Evolutionary conservation across 768 basidiomycete species (phyloP).

Genomic region (Tulasnella sp.): DNA sequence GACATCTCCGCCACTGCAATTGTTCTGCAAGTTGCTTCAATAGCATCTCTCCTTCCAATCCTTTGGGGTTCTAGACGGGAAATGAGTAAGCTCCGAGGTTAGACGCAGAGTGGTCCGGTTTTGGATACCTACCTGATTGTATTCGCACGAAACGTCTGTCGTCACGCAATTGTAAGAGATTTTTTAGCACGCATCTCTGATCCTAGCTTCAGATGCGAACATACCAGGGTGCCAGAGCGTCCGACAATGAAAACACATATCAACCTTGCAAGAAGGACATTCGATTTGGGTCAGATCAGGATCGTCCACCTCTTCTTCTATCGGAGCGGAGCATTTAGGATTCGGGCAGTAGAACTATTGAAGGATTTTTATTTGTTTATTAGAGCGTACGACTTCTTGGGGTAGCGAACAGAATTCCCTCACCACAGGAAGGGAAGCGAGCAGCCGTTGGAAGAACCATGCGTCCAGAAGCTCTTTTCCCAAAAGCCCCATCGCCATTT

Average conservation of each 20-base stretch:
- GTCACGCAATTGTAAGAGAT: not conserved
- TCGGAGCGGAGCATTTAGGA: constrained; percentile 5
- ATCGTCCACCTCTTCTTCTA: not conserved
- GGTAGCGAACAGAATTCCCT: not conserved
- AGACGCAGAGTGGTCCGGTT: not conserved
- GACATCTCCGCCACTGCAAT: constrained; percentile 2
- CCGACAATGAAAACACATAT: constrained; percentile 5
- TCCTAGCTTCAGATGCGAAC: not conserved
- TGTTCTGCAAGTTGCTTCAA: not conserved
- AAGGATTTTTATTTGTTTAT: not conserved
- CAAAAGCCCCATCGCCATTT: not conserved
- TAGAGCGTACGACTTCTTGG: not conserved
- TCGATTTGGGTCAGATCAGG: constrained; percentile 1
- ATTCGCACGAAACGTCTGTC: constrained; percentile 1
- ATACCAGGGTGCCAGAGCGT: constrained; percentile 10
- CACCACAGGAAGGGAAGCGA: constrained; percentile 4
- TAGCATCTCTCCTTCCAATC: not conserved
- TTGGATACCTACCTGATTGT: not conserved
- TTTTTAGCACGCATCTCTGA: no score
- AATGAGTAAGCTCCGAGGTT: not conserved
- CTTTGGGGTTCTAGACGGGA: not conserved
- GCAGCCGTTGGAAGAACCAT: not conserved
- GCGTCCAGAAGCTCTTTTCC: not conserved
- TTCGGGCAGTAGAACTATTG: constrained; percentile 12
- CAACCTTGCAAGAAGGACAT: constrained; percentile 7